Base-by-base conservation (phyloP, 1,139 yeast species). In the Pneumocystis wakefieldiae region DNA sequence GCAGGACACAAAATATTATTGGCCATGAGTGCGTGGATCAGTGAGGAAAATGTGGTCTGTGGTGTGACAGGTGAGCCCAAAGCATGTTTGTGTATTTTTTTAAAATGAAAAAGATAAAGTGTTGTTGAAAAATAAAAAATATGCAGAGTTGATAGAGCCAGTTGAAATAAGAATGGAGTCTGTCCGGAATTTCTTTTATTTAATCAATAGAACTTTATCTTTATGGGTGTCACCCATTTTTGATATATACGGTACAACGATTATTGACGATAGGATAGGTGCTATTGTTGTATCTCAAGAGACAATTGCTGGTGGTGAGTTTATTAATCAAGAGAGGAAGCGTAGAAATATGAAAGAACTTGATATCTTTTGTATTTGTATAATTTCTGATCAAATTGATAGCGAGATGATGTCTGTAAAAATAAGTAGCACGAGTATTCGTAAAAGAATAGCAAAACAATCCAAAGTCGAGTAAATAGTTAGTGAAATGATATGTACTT, bases 181-280 rank as follows among this genome's bases (percentile, higher is more conserved):
- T 1, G 87, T 86, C 0, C 68, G 72, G 0, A 64, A 70, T 0
- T 88, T 87, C 69, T 66, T 89, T 12, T 69, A 73, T 2, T 70
- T 77, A 48, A 72, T 85, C 29, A 76, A 76, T 61, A 82, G 85
- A 1, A 68, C 70, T 0, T 72, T 83, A 12, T 65, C 67, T 0
- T 71, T 80, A 2, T 80, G 80, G 36, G 72, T 81, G 29, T 81
- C 80, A 63, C 83, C 86, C 69, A 84, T 94, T 57, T 81, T 83
- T 66, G 98, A 94, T 72, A 81, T 91, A 0, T 90, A 95, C 74
- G 99, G 99, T 0, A 98, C 98, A 1, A 90, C 98, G 0, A 96
- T 91, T 0, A 79, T 80, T n/a, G 78, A 87, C 2, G 78, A 79
- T 29, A 84, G 83, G 57, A 88, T 94, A 59, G 86, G 90, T 68